These are phyloP conservation scores for Nemania sp. DNA, from an alignment of 2,329 filamentous ascomycete species.

Conservation along the genomic window DNA sequence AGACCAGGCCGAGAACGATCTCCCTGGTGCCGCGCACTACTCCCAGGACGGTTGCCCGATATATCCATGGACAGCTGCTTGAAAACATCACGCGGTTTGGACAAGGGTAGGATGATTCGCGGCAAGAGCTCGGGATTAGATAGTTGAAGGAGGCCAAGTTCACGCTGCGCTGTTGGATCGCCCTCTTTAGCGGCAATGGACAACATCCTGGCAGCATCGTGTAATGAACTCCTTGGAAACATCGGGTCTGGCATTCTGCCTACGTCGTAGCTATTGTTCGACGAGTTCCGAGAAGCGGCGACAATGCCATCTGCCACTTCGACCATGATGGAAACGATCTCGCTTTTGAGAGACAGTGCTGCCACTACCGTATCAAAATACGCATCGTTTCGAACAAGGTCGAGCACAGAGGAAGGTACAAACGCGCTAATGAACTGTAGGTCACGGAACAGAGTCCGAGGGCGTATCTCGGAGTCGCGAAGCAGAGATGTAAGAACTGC, in stretches of 20 bases:
- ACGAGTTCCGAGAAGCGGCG: conserved; percentile 61
- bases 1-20: conserved; percentile 38
- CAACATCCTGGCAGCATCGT: conserved; percentile 86
- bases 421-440: conserved; percentile 74
- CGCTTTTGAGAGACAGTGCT: conserved; percentile 83
- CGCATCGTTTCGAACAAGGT: conserved; percentile 70
- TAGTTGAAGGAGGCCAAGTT: conserved; percentile 90
- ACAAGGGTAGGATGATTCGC: conserved; percentile 79
- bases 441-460: conserved; percentile 79
- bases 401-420: conserved; percentile 62
- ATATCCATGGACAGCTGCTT: conserved; percentile 82
- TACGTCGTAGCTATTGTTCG: conserved; percentile 31
- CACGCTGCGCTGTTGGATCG: conserved; percentile 83
- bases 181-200: conserved; percentile 94
- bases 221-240: conserved; percentile 63
- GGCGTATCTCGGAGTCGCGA: conserved; percentile 68
- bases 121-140: conserved; percentile 85
- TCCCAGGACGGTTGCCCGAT: conserved; percentile 50
- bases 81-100: conserved; percentile 85
- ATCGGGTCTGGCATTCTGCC: conserved; percentile 43
- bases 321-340: conserved; percentile 84
- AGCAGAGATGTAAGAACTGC: conserved; percentile 70
- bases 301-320: conserved; percentile 72
- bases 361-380: conserved; percentile 91
- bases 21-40: conserved; percentile 38